Evolutionary conservation across 345 rosid species (phyloP).

Genomic region (Heritiera fomes): DNA sequence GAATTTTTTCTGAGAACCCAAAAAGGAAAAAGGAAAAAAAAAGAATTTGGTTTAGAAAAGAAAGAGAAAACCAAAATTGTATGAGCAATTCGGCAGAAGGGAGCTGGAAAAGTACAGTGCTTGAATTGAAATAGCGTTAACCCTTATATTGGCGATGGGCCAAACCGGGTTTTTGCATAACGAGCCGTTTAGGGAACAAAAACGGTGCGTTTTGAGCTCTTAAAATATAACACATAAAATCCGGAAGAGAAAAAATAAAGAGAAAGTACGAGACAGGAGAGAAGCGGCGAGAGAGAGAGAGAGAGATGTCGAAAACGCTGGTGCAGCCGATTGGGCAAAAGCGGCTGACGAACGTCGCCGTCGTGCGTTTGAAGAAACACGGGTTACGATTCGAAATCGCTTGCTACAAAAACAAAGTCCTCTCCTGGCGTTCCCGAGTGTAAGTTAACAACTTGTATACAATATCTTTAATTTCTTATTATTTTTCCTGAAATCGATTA

Average conservation of each 20-base stretch:
- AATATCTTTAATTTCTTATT: not conserved
- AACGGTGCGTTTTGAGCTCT: not conserved
- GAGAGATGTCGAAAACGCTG: slow-evolving; percentile 73
- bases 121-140: not conserved
- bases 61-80: not conserved
- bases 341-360: slow-evolving; percentile 94
- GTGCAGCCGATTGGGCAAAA: slow-evolving; percentile 92
- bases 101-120: not conserved
- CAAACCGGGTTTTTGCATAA: not conserved
- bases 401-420: slow-evolving; percentile 97
- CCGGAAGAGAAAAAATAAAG: not conserved
- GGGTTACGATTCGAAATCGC: slow-evolving; percentile 96
- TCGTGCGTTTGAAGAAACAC: slow-evolving; percentile 82
- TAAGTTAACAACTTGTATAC: slow-evolving; percentile 33
- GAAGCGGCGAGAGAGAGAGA: not conserved
- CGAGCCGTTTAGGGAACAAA: not conserved
- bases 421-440: slow-evolving; percentile 98
- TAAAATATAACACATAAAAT: not conserved
- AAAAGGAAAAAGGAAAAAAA: not conserved
- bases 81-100: not conserved
- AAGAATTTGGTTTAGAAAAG: not conserved
- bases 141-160: not conserved
- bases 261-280: not conserved
- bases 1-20: not conserved
- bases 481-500: not conserved